Percentiles rank a stretch among this genome's conserved stretches.
These are phyloP conservation scores for Keithomyces neogunnii DNA, from an alignment of 2,329 filamentous ascomycete species.

Conservation along the genomic window DNA sequence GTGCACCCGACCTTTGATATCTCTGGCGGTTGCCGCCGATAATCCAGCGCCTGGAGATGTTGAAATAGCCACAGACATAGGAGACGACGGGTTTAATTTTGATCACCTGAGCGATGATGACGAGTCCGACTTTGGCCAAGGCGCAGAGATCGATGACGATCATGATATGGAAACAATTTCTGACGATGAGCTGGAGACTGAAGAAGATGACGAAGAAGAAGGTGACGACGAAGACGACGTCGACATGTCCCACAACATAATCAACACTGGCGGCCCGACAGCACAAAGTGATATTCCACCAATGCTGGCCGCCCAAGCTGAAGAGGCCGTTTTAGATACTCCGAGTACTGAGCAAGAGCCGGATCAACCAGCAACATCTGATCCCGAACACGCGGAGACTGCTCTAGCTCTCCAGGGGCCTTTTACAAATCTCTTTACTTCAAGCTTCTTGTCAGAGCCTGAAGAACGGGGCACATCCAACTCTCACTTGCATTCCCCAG, in stretches of 20 bases:
- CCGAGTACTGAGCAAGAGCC: not conserved
- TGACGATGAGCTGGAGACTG: conserved; percentile 1
- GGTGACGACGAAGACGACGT: conserved; percentile 3
- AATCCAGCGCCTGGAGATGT: not conserved
- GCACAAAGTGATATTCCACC: not conserved
- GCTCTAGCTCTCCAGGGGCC: not conserved
- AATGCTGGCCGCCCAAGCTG: not conserved
- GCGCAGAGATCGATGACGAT: conserved; percentile 1
- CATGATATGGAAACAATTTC: not conserved
- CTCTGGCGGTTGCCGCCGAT: not conserved
- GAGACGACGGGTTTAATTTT: conserved; percentile 9
- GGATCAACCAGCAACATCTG: not conserved
- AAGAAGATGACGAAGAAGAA: conserved; percentile 4
- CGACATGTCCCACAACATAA: not conserved
- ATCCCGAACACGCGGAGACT: not conserved
- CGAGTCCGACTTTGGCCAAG: conserved; percentile 10
- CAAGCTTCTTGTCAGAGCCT: not conserved
- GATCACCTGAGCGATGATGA: conserved; percentile 2
- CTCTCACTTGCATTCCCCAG: not conserved
- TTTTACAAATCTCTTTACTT: not conserved
- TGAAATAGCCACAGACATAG: conserved; percentile 6
- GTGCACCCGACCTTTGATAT: conserved; percentile 7
- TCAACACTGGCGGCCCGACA: not conserved
- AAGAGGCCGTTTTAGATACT: not conserved
- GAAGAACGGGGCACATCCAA: not conserved